Evolutionary conservation across 805 yeast species (phyloP).

Genomic region (Schwanniomyces pseudopolymorphus): DNA sequence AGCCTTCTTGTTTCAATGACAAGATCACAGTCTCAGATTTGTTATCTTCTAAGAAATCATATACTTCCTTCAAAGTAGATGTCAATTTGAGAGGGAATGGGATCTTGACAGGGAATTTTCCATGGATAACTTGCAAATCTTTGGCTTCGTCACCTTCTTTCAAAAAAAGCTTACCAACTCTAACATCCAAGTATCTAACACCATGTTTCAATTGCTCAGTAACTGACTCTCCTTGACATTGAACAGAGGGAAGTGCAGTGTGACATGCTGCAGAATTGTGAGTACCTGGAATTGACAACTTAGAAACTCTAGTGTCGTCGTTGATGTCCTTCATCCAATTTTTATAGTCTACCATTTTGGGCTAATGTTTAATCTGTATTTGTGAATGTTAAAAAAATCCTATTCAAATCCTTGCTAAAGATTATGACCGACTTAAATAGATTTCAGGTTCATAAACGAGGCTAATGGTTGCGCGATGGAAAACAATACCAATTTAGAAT

Average conservation of each 20-base stretch:
- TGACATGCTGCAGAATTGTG: constrained; percentile 78
- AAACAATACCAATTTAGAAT: neutral
- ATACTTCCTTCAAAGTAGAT: constrained; percentile 57
- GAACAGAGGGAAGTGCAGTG: constrained; percentile 70
- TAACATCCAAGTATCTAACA: constrained; percentile 70
- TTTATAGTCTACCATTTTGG: constrained; percentile 38
- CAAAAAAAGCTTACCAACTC: constrained; percentile 59
- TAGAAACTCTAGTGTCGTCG: constrained; percentile 51
- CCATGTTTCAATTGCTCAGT: constrained; percentile 67
- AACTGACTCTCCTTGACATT: constrained; percentile 66
- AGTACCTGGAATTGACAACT: constrained; percentile 77
- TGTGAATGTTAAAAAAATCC: neutral
- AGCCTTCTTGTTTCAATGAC: constrained; percentile 74
- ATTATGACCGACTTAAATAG: neutral
- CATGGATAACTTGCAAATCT: constrained; percentile 68
- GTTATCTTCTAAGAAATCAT: constrained; percentile 52
- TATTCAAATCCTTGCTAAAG: neutral
- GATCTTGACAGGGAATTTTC: constrained; percentile 70
- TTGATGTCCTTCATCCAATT: constrained; percentile 56
- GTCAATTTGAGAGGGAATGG: constrained; percentile 54
- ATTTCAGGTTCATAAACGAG: neutral
- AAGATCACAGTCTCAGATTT: constrained; percentile 62
- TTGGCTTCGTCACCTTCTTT: constrained; percentile 49
- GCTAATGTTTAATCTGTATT: neutral
- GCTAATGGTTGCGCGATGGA: neutral